These are phyloP conservation scores for Circinella minor DNA, from an alignment of 371 early-diverging fungal species.

Conservation along the genomic window DNA sequence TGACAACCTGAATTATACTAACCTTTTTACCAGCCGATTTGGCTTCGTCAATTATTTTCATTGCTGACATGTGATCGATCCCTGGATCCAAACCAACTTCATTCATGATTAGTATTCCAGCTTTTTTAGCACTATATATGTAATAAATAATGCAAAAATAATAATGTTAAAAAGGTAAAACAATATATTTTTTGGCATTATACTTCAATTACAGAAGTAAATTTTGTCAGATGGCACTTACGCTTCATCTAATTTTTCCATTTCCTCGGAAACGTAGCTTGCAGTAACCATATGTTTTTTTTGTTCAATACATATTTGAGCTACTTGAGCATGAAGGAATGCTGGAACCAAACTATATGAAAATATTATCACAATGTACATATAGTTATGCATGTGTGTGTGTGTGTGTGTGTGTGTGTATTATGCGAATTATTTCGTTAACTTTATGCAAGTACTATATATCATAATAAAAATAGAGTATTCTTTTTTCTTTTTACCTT, in stretches of 20 bases:
- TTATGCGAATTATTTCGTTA: neutral
- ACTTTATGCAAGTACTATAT: neutral
- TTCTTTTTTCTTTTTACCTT: constrained; percentile 51
- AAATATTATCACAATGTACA: neutral
- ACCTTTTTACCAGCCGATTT: constrained; percentile 68
- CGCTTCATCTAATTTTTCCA: constrained; percentile 75
- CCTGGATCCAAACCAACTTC: constrained; percentile 99
- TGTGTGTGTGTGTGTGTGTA: too few relatives aligned
- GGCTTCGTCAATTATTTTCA: constrained; percentile 93
- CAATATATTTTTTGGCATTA: too few relatives aligned
- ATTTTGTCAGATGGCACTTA: constrained; percentile 35
- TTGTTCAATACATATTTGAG: constrained; percentile 80
- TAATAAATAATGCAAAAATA: neutral
- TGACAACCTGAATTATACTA: neutral
- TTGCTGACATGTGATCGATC: constrained; percentile 97
- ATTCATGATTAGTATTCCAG: constrained; percentile 89
- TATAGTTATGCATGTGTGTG: too few relatives aligned
- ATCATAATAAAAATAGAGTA: neutral
- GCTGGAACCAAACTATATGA: constrained; percentile 91
- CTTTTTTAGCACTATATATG: constrained; percentile 71
- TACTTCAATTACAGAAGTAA: neutral
- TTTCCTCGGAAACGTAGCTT: constrained; percentile 92
- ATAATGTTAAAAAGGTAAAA: neutral
- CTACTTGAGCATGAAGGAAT: constrained; percentile 86
- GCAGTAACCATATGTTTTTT: constrained; percentile 96